A percentile compares a stretch with the other conserved stretches of the same genome.
phyloP scores from a whole-genome alignment of 1,284 basidiomycete genomes.

The Mrakiaceae sp. region DNA sequence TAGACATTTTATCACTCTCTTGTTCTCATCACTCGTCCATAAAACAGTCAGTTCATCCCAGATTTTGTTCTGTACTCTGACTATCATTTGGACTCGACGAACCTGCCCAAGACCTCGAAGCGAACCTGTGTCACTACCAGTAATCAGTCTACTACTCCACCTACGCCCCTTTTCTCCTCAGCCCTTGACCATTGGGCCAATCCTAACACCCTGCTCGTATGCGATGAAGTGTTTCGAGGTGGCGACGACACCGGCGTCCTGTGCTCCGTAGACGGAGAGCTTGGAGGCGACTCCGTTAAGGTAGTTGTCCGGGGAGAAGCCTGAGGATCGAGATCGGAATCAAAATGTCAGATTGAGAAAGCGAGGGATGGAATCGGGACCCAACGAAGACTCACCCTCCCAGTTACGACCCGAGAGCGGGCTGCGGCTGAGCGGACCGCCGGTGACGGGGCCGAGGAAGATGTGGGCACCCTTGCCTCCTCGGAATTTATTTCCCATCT shows the following conservation, averaged over 20 bases:
- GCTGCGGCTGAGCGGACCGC: constrained; percentile 31
- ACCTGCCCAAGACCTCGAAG: too few relatives aligned
- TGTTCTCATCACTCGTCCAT: too few relatives aligned
- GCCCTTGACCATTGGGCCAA: too few relatives aligned
- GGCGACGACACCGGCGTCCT: background rate
- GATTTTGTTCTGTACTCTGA: too few relatives aligned
- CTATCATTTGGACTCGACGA: too few relatives aligned
- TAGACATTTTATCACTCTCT: too few relatives aligned
- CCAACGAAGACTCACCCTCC: constrained; percentile 18
- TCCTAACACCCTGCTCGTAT: too few relatives aligned
- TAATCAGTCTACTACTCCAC: too few relatives aligned
- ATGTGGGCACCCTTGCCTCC: constrained; percentile 28
- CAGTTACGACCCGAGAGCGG: constrained; percentile 36
- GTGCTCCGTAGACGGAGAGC: background rate
- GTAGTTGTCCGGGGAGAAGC: constrained; percentile 36
- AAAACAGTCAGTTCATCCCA: too few relatives aligned
- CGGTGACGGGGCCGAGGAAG: constrained; percentile 29
- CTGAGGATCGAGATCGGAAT: constrained; percentile 17
- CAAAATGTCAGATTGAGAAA: background rate
- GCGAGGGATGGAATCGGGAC: background rate
- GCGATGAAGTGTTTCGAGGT: constrained; percentile 3
- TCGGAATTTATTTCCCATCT: constrained; percentile 39
- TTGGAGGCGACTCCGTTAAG: constrained; percentile 31
- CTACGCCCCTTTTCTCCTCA: too few relatives aligned
- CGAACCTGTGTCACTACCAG: too few relatives aligned